Conservation (phyloP, 441 rosid species). For the Erysimum pusillum region DNA sequence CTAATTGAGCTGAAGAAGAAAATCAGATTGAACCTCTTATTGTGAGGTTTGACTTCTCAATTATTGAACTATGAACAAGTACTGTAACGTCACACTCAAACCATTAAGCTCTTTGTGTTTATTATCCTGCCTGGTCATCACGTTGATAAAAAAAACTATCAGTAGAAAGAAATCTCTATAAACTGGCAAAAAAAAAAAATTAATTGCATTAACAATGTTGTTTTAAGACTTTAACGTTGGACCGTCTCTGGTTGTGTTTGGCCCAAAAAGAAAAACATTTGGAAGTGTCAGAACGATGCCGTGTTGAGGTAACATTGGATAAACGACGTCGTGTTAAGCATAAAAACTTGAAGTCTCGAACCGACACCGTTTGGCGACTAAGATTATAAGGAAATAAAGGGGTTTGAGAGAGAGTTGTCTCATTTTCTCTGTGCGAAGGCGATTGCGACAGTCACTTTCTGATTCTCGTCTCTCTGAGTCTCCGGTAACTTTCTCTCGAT, state of each 20-base stretch:
- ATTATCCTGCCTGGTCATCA: too few relatives aligned
- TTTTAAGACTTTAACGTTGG: not conserved
- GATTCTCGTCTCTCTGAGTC: not conserved
- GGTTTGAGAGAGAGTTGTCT: not conserved
- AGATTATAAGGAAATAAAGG: not conserved
- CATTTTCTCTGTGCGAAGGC: not conserved
- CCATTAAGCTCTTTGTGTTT: too few relatives aligned
- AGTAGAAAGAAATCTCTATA: too few relatives aligned
- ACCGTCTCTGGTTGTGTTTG: not conserved
- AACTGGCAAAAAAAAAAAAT: too few relatives aligned
- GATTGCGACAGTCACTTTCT: not conserved
- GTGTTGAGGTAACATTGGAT: too few relatives aligned
- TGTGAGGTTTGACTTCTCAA: too few relatives aligned
- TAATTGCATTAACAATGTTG: not conserved
- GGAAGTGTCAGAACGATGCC: too few relatives aligned
- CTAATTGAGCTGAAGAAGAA: not conserved
- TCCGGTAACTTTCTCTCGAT: not conserved
- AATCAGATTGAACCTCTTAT: too few relatives aligned
- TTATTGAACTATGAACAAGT: too few relatives aligned
- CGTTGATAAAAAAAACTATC: too few relatives aligned
- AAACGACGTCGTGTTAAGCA: not conserved
- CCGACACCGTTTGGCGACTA: not conserved
- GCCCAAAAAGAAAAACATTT: too few relatives aligned
- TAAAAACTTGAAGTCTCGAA: not conserved
- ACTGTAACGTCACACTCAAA: too few relatives aligned